Evolutionary conservation across 352 stramenopile species (phyloP).

Genomic region (Aphanomyces invadans): DNA sequence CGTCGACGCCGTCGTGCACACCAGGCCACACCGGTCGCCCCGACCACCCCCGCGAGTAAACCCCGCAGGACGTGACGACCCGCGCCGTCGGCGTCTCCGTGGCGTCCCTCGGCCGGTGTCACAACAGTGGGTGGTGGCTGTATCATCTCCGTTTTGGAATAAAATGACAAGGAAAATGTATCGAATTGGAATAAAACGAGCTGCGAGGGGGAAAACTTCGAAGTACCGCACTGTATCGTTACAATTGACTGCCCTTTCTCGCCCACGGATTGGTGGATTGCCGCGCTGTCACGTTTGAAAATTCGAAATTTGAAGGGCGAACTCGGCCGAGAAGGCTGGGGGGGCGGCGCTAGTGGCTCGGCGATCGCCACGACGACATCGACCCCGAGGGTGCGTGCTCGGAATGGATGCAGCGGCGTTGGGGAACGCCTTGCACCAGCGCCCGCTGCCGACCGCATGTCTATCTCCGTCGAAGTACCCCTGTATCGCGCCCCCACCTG

Average conservation of each 20-base stretch:
- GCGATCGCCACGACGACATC: neutral
- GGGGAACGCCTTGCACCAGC: neutral
- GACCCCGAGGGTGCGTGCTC: too few species aligned
- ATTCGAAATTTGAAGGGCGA: constrained; percentile 12
- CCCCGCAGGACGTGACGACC: neutral
- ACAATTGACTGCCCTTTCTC: neutral
- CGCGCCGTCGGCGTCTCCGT: neutral
- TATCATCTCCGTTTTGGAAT: neutral
- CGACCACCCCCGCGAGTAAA: too few species aligned
- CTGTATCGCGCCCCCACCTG: neutral
- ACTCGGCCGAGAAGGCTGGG: neutral
- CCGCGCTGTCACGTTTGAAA: constrained; percentile 12
- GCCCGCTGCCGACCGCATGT: neutral
- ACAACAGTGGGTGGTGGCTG: constrained; percentile 5
- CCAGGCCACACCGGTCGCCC: too few species aligned
- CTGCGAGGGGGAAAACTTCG: constrained; percentile 10
- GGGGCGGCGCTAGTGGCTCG: neutral
- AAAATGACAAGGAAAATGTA: neutral
- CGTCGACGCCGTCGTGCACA: neutral
- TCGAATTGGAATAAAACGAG: neutral
- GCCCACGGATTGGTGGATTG: neutral
- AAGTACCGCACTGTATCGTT: constrained; percentile 6
- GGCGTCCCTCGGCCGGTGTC: neutral
- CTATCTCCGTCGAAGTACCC: neutral
- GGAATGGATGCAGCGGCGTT: too few species aligned